Base-by-base conservation (phyloP, 225 moss, liverwort and hornwort species). In the Thuidium tamariscinum region DNA sequence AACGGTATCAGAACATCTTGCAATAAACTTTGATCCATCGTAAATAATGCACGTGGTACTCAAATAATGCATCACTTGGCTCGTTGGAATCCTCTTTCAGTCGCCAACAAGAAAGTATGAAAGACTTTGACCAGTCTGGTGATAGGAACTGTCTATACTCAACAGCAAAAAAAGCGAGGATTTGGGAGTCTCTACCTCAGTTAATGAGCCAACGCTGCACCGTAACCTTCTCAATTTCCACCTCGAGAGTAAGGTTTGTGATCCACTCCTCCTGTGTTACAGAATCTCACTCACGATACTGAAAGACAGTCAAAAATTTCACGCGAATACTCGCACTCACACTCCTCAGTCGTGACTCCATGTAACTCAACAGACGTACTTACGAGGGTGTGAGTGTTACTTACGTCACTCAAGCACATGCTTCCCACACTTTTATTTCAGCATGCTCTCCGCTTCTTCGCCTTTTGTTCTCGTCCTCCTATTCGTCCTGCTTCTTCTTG, bases 391-490 rank as follows among this genome's bases (percentile, higher is more conserved):
- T 46, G 21, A n/a, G 48, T 26, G 60, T 67, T 63, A 56, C 77
- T n/a, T n/a, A n/a, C 8, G 70, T 34, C n/a, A 44, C 37, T 8
- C 21, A 27, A 60, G 82, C 85, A 73, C 51, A 65, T 81, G 79
- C 77, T 84, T 15, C 65, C 41, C 23, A 7, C 37, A 15, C 39
- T 86, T 49, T 69, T 69, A 51, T 82, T 83, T 82, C 92, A 90
- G 90, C 87, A 92, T 92, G 90, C 92, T 87, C 88, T 82, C 90
- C 81, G 87, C 87, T 85, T 86, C 90, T 42, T 83, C 57, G 22
- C 64, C 85, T 65, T 83, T 75, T 78, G 88, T 76, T 79, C 70
- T 68, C 82, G 78, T 82, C 87, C 80, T 17, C 74, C 22, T 82
- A 41, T 60, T 5, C 74, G 6, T 36, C 49, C 73, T 46, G 29